Evolutionary conservation across 495 filamentous ascomycete species (phyloP).

Genomic region (Neurospora sp.): DNA sequence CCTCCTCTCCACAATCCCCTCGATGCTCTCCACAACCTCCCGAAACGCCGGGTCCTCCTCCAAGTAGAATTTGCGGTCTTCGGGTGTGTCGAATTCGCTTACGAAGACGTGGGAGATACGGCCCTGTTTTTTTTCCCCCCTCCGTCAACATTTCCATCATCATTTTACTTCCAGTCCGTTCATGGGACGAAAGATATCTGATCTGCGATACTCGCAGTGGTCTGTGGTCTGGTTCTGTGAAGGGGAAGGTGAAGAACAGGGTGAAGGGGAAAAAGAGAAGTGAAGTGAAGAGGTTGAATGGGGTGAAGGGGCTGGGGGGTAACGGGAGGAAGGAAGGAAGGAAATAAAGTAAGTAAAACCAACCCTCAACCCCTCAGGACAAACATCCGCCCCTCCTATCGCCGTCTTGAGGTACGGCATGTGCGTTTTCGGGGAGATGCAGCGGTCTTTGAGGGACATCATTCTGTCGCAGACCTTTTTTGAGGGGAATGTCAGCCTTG

Average conservation of each 20-base stretch:
- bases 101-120: conserved; percentile 53
- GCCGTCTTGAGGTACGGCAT: conserved; percentile 47
- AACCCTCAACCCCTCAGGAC: conserved; percentile 34
- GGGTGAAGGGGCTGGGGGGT: background rate
- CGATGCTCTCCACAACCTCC: conserved; percentile 30
- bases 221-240: background rate
- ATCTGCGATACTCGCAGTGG: background rate
- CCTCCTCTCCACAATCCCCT: conserved; percentile 25
- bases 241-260: background rate
- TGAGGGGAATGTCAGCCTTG: too few species aligned
- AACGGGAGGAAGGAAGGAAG: background rate
- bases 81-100: conserved; percentile 47
- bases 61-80: conserved; percentile 47
- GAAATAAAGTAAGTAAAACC: background rate
- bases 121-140: conserved; percentile 23
- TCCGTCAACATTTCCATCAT: too few species aligned
- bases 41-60: conserved; percentile 43
- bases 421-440: conserved; percentile 40
- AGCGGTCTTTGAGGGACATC: conserved; percentile 29
- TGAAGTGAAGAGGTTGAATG: background rate
- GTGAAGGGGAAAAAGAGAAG: background rate
- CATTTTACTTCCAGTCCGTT: too few species aligned
- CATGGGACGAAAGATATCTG: too few species aligned
- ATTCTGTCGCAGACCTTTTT: conserved; percentile 16
- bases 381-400: conserved; percentile 53